Conservation (phyloP, 2,329 filamentous ascomycete species). For the Cladosporium austrohemisphaericum region DNA sequence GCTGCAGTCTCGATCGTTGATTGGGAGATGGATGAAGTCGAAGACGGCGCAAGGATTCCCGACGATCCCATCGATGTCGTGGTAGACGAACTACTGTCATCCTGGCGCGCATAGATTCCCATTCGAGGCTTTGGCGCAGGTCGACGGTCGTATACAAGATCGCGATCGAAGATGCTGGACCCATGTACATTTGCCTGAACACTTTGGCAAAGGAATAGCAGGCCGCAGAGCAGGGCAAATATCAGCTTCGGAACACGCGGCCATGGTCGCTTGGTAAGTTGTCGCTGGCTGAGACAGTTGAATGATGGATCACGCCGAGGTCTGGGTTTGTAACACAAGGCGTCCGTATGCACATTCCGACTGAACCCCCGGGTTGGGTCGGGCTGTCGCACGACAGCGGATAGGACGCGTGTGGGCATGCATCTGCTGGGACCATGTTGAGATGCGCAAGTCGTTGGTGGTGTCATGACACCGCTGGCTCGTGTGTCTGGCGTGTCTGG, state of each 20-base stretch:
- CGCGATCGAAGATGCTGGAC: constrained; percentile 17
- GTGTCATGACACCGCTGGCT: constrained; percentile 27
- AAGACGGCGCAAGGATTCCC: constrained; percentile 16
- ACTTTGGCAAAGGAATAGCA: constrained; percentile 23
- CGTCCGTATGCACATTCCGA: constrained; percentile 23
- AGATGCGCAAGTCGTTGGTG: constrained; percentile 16
- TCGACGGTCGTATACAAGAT: constrained; percentile 29
- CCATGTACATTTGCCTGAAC: constrained; percentile 21
- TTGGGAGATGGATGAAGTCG: constrained; percentile 18
- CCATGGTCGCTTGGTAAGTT: constrained; percentile 10
- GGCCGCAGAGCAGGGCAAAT: constrained; percentile 19
- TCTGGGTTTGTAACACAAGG: constrained; percentile 22
- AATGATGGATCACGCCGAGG: constrained; percentile 16
- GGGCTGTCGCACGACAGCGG: constrained; percentile 21
- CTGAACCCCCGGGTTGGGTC: constrained; percentile 16
- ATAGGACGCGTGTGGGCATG: constrained; percentile 24
- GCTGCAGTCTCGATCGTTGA: constrained; percentile 21
- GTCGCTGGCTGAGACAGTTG: constrained; percentile 13
- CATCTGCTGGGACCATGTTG: constrained; percentile 23
- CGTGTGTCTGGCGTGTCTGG: constrained; percentile 19
- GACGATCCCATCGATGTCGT: constrained; percentile 16
- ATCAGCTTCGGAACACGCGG: constrained; percentile 13
- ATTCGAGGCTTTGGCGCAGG: constrained; percentile 25
- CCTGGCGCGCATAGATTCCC: constrained; percentile 24
- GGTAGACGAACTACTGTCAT: constrained; percentile 19